Percentiles rank a stretch among this genome's conserved stretches.
These are phyloP conservation scores for Puccinia triticina DNA, from an alignment of 1,284 basidiomycete genomes.

Conservation along the genomic window DNA sequence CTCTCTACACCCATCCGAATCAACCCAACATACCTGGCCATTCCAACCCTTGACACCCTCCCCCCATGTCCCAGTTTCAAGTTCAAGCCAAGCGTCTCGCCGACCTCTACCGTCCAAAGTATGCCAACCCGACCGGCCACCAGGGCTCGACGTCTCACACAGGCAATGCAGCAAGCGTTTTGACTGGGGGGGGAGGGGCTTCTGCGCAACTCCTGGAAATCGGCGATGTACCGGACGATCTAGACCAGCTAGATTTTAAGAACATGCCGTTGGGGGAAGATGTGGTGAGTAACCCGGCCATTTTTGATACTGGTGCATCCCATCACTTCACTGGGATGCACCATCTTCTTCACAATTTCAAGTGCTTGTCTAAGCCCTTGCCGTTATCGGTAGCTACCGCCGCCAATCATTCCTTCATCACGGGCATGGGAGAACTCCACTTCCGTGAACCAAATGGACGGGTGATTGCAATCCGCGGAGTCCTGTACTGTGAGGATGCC, in stretches of 20 bases:
- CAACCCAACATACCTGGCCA: no score
- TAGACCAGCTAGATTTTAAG: not conserved
- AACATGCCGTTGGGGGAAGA: not conserved
- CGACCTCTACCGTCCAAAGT: not conserved
- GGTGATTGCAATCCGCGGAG: not conserved
- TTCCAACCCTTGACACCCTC: no score
- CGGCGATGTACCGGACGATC: not conserved
- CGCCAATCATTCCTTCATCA: not conserved
- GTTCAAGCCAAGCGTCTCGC: not conserved
- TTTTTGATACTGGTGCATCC: slow-evolving; percentile 9
- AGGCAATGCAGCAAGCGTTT: no score
- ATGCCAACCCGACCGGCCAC: not conserved
- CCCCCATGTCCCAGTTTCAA: not conserved
- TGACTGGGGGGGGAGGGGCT: not conserved
- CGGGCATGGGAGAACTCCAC: not conserved
- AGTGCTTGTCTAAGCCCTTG: not conserved
- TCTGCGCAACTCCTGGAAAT: not conserved
- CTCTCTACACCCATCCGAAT: not conserved
- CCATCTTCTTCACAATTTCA: not conserved
- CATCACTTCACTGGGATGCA: not conserved
- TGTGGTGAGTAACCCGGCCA: not conserved
- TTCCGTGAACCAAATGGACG: not conserved
- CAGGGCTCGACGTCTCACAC: no score
- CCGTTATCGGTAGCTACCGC: slow-evolving; percentile 9
- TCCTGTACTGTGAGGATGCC: slow-evolving; percentile 11